phyloP scores from a whole-genome alignment of 1,139 yeast species.

The Pichia sp. region DNA sequence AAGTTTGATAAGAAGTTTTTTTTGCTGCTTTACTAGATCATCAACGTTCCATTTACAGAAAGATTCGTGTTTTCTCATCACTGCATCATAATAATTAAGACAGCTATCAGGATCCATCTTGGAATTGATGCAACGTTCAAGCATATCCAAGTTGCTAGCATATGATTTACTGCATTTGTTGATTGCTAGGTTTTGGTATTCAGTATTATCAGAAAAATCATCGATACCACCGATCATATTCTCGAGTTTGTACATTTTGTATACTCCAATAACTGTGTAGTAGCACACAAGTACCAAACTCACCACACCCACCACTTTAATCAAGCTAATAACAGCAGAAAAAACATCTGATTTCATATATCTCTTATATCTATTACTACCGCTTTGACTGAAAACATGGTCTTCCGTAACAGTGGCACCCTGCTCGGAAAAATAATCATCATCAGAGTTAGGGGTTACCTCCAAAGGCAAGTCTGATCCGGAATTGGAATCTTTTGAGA shows the following conservation, averaged over 20 bases:
- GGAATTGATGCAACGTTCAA: not conserved
- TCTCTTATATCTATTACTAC: too few relatives aligned
- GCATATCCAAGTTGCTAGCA: not conserved
- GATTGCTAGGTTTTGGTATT: conserved; percentile 1
- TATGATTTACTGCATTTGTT: conserved; percentile 3
- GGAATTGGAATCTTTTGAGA: too few relatives aligned
- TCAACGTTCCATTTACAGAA: conserved; percentile 10
- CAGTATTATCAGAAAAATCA: conserved; percentile 3
- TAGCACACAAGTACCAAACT: too few relatives aligned
- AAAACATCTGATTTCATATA: too few relatives aligned
- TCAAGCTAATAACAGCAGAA: too few relatives aligned
- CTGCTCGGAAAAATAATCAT: too few relatives aligned
- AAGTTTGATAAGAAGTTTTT: not conserved
- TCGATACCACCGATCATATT: conserved; percentile 5
- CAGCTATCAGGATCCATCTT: not conserved
- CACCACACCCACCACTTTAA: too few relatives aligned
- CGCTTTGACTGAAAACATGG: too few relatives aligned
- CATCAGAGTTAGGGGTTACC: too few relatives aligned
- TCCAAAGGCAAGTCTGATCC: too few relatives aligned
- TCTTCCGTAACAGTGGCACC: too few relatives aligned
- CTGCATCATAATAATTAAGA: conserved; percentile 1
- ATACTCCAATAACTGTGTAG: not conserved
- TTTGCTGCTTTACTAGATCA: not conserved
- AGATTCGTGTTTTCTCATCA: not conserved
- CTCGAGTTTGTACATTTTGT: conserved; percentile 2